Percentiles rank a stretch among this genome's conserved stretches.
These are phyloP conservation scores for Annona cherimola DNA, from an alignment of 164 flowering plant species.

Conservation along the genomic window DNA sequence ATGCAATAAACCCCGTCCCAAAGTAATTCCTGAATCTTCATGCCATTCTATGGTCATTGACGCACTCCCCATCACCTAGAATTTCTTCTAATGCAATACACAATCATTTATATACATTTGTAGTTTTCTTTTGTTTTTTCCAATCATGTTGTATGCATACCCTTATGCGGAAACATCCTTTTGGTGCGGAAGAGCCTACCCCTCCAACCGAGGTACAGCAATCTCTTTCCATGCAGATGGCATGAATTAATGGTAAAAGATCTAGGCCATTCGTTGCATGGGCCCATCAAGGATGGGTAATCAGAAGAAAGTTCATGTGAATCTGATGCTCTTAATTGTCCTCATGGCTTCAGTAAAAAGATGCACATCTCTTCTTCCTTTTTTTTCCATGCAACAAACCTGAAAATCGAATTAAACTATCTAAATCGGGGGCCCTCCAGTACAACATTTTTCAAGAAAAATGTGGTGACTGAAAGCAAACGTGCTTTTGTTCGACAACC, in stretches of 20 bases:
- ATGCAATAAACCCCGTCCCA: not conserved
- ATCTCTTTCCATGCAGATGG: not conserved
- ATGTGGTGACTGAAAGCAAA: too few relatives aligned
- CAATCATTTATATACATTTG: not conserved
- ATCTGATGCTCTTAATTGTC: not conserved
- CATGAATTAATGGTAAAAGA: not conserved
- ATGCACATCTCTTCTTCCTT: not conserved
- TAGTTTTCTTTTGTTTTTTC: slow-evolving; percentile 2
- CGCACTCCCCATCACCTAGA: not conserved
- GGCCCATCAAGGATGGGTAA: not conserved
- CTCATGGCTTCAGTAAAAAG: not conserved
- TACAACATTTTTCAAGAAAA: too few relatives aligned
- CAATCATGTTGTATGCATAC: slow-evolving; percentile 1
- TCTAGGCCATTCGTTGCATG: not conserved
- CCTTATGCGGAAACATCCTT: not conserved
- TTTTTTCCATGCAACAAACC: not conserved
- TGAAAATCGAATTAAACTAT: not conserved
- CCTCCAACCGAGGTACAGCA: not conserved
- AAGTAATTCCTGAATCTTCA: not conserved
- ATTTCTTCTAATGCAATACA: not conserved
- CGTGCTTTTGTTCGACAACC: too few relatives aligned
- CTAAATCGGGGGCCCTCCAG: not conserved
- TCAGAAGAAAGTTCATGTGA: not conserved
- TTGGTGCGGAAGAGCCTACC: not conserved
- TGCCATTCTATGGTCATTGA: not conserved